Evolutionary conservation across 176 grass and related monocot genomes (phyloP).

Genomic region (Rhipidocladum racemiflorum): DNA sequence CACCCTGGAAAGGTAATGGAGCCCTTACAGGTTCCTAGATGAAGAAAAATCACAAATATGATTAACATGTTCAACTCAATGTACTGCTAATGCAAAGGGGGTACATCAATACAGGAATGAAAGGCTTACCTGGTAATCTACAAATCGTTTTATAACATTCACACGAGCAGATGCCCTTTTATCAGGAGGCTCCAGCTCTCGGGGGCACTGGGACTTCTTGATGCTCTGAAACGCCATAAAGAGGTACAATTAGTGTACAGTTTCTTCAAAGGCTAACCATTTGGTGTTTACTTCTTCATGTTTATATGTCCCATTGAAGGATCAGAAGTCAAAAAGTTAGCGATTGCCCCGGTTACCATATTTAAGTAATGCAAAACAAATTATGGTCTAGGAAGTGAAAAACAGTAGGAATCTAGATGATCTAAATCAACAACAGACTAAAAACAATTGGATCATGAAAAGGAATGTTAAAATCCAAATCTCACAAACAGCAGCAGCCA

Average conservation of each 20-base stretch:
- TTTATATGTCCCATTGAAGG: background rate
- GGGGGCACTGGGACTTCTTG: conserved; percentile 67
- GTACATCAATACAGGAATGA: background rate
- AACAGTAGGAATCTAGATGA: background rate
- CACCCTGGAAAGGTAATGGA: conserved; percentile 62
- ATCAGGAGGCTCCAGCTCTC: conserved; percentile 74
- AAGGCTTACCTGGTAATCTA: conserved; percentile 56
- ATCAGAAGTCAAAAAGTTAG: background rate
- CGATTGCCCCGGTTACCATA: background rate
- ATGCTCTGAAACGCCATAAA: conserved; percentile 58
- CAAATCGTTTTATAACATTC: conserved; percentile 60
- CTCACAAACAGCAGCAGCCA: background rate
- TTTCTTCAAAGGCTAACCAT: background rate
- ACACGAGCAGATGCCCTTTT: conserved; percentile 66
- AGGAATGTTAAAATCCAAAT: background rate
- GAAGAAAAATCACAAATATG: conserved; percentile 1
- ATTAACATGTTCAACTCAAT: background rate
- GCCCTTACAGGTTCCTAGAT: conserved; percentile 55
- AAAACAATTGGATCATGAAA: background rate
- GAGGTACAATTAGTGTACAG: background rate
- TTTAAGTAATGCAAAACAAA: background rate
- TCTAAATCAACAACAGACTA: background rate
- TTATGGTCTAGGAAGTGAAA: background rate
- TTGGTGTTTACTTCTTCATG: background rate
- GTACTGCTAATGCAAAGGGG: background rate